Conservation (phyloP, 208 protist genomes). For the Balamuthia mandrillaris region DNA sequence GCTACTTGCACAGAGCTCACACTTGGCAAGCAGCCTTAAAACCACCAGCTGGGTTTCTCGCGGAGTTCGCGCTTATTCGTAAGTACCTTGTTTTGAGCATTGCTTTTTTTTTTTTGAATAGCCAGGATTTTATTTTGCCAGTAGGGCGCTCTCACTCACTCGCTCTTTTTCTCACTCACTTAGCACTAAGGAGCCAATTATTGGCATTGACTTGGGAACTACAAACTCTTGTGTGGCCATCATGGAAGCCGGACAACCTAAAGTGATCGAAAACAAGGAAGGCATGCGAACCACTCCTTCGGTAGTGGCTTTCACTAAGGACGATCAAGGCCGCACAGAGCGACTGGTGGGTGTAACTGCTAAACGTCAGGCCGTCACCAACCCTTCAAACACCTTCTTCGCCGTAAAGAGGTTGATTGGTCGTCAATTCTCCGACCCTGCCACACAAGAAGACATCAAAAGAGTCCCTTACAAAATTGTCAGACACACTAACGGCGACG, state of each 20-base stretch:
- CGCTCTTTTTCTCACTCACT: no score
- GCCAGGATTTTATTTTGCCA: no score
- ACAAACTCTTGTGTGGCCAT: slow-evolving; percentile 93
- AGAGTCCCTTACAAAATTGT: slow-evolving; percentile 92
- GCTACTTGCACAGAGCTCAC: no score
- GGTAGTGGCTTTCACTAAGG: slow-evolving; percentile 90
- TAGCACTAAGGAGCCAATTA: slow-evolving; percentile 30
- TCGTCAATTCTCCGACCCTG: slow-evolving; percentile 62
- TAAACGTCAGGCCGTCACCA: slow-evolving; percentile 84
- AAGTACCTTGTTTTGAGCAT: no score
- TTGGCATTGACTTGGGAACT: slow-evolving; percentile 96
- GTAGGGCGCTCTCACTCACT: no score
- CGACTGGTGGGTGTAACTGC: slow-evolving; percentile 79
- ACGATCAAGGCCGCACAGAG: no score
- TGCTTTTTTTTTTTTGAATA: no score
- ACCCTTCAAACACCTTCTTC: slow-evolving; percentile 85
- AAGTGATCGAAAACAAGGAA: slow-evolving; percentile 80
- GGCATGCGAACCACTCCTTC: slow-evolving; percentile 85
- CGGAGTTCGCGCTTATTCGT: no score
- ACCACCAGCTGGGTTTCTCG: no score
- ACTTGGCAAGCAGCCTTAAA: no score
- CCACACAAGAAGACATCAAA: slow-evolving; percentile 47
- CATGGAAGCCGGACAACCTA: slow-evolving; percentile 64
- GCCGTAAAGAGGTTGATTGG: slow-evolving; percentile 89
- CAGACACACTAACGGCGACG: slow-evolving; percentile 85